Conservation (phyloP, 768 basidiomycete genomes). For the Phallus indusiatus region DNA sequence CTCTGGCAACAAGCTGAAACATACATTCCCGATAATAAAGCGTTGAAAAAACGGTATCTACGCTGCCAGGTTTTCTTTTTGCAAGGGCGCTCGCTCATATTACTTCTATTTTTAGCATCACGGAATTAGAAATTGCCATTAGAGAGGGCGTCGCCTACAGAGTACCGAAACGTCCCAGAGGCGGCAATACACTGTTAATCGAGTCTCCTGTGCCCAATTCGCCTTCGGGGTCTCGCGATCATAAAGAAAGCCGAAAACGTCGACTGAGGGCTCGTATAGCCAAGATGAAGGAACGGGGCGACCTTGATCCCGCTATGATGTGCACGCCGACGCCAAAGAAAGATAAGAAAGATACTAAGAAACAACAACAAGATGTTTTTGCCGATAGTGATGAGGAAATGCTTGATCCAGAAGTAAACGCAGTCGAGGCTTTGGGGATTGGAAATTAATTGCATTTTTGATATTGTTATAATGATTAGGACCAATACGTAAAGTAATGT, state of each 20-base stretch:
- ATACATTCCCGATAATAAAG: slow-evolving; percentile 80
- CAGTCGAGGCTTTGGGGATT: slow-evolving; percentile 5
- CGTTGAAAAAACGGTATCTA: slow-evolving; percentile 82
- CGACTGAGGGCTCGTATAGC: slow-evolving; percentile 38
- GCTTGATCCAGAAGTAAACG: background rate
- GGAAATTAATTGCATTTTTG: slow-evolving; percentile 3
- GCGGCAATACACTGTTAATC: slow-evolving; percentile 11
- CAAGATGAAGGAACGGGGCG: slow-evolving; percentile 5
- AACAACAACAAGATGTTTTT: slow-evolving; percentile 23
- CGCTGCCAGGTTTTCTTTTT: slow-evolving; percentile 29
- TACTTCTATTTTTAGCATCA: slow-evolving; percentile 26
- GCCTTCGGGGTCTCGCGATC: slow-evolving; percentile 32
- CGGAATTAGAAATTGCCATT: slow-evolving; percentile 32
- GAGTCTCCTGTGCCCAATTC: slow-evolving; percentile 22
- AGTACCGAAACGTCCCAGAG: slow-evolving; percentile 15
- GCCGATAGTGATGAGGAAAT: slow-evolving; percentile 6
- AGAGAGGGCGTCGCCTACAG: slow-evolving; percentile 21
- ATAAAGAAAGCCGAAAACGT: slow-evolving; percentile 72
- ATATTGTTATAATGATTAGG: background rate
- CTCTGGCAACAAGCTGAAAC: slow-evolving; percentile 74
- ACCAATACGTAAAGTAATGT: no score
- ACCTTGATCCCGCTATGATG: background rate
- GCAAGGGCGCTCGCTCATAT: background rate
- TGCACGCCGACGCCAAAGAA: slow-evolving; percentile 39
- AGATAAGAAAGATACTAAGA: slow-evolving; percentile 39